Percentiles rank a stretch among this genome's conserved stretches.
These are phyloP conservation scores for Sedum album DNA, from an alignment of 164 flowering plant genomes.

Conservation along the genomic window DNA sequence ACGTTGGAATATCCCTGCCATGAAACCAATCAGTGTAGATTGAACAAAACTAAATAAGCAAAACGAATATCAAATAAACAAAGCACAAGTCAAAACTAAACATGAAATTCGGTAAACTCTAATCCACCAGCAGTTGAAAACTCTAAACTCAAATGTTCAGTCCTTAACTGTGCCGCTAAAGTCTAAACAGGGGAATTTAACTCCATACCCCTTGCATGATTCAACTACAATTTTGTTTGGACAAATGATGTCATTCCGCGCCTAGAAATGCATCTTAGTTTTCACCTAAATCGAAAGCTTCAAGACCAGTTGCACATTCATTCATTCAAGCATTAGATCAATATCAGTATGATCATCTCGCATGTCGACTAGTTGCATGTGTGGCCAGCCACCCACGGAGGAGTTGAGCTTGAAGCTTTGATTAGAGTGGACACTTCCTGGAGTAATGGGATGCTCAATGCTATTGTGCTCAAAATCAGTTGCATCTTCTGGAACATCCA, in stretches of 20 bases:
- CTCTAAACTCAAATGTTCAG: too few relatives aligned
- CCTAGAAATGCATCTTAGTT: not conserved
- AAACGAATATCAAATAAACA: too few relatives aligned
- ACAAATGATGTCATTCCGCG: not conserved
- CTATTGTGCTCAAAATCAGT: constrained; percentile 19
- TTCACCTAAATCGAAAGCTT: not conserved
- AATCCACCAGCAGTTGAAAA: not conserved
- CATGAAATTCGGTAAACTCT: not conserved
- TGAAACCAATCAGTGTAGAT: too few relatives aligned
- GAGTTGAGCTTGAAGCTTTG: constrained; percentile 27
- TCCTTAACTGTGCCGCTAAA: too few relatives aligned
- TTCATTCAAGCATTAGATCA: constrained; percentile 37
- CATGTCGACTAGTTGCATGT: constrained; percentile 24
- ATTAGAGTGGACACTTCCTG: constrained; percentile 18
- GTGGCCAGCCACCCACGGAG: constrained; percentile 29
- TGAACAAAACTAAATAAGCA: too few relatives aligned
- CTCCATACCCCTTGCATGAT: not conserved
- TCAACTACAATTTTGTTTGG: too few relatives aligned
- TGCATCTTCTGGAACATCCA: constrained; percentile 16
- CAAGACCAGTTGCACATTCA: not conserved
- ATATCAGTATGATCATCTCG: constrained; percentile 34
- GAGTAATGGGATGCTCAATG: constrained; percentile 18
- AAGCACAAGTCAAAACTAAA: too few relatives aligned
- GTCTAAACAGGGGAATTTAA: too few relatives aligned
- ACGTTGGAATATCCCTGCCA: too few relatives aligned